phyloP scores from a whole-genome alignment of 2,329 filamentous ascomycete species.

The Ophiostoma populinum region DNA sequence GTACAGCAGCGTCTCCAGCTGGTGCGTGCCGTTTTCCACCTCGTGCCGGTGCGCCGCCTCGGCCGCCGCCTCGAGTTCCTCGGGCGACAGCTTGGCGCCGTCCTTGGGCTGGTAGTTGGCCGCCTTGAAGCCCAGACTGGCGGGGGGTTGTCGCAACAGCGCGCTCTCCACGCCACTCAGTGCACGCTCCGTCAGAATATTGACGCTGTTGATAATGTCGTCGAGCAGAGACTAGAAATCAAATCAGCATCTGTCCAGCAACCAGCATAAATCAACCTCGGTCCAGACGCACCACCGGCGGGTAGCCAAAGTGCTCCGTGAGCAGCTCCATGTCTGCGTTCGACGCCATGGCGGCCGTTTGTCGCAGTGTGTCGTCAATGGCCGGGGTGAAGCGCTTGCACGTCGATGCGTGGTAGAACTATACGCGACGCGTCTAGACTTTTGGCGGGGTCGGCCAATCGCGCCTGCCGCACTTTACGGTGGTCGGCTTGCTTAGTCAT shows the following conservation, averaged over 20 bases:
- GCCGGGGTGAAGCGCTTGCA: neutral
- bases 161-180: slow-evolving; percentile 76
- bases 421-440: slow-evolving; percentile 2
- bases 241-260: neutral
- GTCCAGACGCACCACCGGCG: slow-evolving; percentile 54
- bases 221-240: slow-evolving; percentile 64
- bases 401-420: neutral
- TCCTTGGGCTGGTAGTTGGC: slow-evolving; percentile 14
- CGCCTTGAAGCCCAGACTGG: slow-evolving; percentile 62
- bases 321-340: slow-evolving; percentile 48
- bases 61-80: slow-evolving; percentile 12
- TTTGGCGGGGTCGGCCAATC: slow-evolving; percentile 1
- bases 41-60: slow-evolving; percentile 43
- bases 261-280: neutral
- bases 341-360: slow-evolving; percentile 14
- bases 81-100: slow-evolving; percentile 3
- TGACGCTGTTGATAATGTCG: slow-evolving; percentile 94
- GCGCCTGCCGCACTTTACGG: neutral
- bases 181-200: slow-evolving; percentile 79
- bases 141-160: slow-evolving; percentile 55
- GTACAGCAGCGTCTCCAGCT: slow-evolving; percentile 67
- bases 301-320: slow-evolving; percentile 91
- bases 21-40: slow-evolving; percentile 75
- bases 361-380: neutral
- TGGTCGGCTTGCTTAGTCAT: neutral